Evolutionary conservation across 805 yeast species (phyloP), one percentile per base, ranked within the genome.

Genomic region (Barnettozyma sp.): DNA sequence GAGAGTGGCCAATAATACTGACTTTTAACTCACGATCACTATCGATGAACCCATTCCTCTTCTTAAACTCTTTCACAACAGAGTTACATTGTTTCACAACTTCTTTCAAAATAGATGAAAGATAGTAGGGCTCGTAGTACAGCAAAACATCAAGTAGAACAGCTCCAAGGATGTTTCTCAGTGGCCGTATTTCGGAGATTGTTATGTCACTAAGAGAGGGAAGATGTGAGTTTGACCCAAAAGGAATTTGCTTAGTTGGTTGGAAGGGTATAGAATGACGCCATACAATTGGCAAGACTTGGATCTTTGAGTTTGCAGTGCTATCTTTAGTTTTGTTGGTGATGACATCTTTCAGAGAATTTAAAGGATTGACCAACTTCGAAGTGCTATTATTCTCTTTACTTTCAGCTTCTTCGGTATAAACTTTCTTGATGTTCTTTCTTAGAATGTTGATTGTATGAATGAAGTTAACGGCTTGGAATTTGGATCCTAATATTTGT

Each of bases 271-370:
- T 70, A 35, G 73, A 75, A 50, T 85, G 83, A 44, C 98, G 69
- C 98, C 98, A 90, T 5, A 90, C 69, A 8, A 90, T 82, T 0
- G 98, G 98, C 12, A 90, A 63, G 0, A 86, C 86, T 58, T 90
- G 97, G 20, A 84, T 70, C 24, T 74, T 68, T 46, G 79, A 76
- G 45, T 80, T 77, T 2, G 43, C 44, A 7, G 70, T 66, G 6
- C 19, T 19, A 18, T 21, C 29, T 10, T 28, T 11, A 12, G 5
- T 11, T 8, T 25, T 27, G 10, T 15, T 25, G 4, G 40, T 20
- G 7, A 25, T 37, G 9, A 20, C 24, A 10, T 20, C 32, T n/a
- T 29, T 29, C 3, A 29, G 22, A 13, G 32, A 20, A 13, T n/a
- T 16, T 17, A 29, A 19, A 14, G 32, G 22, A 23, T 19, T 29